Evolutionary conservation across 306 rosid species (phyloP).

Genomic region (Quillaja saponaria): DNA sequence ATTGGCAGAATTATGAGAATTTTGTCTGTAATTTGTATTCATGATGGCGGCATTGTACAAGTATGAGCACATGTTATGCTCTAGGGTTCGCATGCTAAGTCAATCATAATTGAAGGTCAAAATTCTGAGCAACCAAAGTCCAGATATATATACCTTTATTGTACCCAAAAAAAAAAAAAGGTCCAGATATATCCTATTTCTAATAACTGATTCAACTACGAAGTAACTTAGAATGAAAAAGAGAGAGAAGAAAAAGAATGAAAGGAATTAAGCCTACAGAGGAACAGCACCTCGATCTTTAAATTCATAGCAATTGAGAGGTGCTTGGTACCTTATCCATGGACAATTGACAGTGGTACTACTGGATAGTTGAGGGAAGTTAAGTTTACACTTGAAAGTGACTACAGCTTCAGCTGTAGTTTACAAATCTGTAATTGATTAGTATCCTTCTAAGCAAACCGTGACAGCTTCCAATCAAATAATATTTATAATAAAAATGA

Average conservation of each 20-base stretch:
- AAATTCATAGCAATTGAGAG: slow-evolving; percentile 43
- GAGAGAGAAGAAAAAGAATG: slow-evolving; percentile 29
- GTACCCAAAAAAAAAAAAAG: too few relatives aligned
- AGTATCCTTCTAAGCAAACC: slow-evolving; percentile 1
- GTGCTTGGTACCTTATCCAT: slow-evolving; percentile 44
- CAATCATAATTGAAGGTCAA: slow-evolving; percentile 6
- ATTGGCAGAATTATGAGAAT: background rate
- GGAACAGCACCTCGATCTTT: slow-evolving; percentile 50
- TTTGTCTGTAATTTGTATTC: too few relatives aligned
- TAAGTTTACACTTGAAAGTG: slow-evolving; percentile 34
- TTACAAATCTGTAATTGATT: slow-evolving; percentile 10
- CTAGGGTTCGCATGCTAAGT: too few relatives aligned
- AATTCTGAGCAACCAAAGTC: background rate
- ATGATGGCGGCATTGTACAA: too few relatives aligned
- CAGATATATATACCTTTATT: background rate
- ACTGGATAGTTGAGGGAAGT: slow-evolving; percentile 30
- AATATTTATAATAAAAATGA: background rate
- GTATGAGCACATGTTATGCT: too few relatives aligned
- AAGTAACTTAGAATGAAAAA: background rate
- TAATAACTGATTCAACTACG: background rate
- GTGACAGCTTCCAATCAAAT: background rate
- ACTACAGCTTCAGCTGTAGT: slow-evolving; percentile 54
- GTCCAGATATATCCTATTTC: too few relatives aligned
- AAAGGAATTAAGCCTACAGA: slow-evolving; percentile 63
- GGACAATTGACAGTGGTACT: slow-evolving; percentile 39